Evolutionary conservation across 257 asterid genomes (phyloP).

Genomic region (Voacanga thouarsii): DNA sequence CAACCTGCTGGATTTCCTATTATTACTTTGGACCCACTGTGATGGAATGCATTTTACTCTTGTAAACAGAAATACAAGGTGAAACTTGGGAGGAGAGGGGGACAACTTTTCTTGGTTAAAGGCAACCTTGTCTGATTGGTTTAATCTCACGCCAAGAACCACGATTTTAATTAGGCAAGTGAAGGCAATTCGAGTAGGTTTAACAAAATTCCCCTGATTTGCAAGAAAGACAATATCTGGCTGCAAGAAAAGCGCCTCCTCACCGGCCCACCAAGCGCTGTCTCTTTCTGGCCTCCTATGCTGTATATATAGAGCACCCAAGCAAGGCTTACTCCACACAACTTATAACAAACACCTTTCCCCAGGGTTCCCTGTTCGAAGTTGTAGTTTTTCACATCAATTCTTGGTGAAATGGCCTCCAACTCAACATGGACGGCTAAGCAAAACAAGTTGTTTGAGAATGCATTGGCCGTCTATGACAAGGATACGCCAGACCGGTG

Average conservation of each 20-base stretch:
- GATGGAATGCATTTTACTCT: slow-evolving; percentile 16
- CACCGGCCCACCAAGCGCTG: slow-evolving; percentile 23
- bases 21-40: slow-evolving; percentile 16
- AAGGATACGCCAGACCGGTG: slow-evolving; percentile 51
- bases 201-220: not conserved
- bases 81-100: slow-evolving; percentile 10
- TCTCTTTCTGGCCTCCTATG: slow-evolving; percentile 6
- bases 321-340: slow-evolving; percentile 7
- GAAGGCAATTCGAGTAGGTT: not conserved
- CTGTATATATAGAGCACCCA: slow-evolving; percentile 32
- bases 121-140: slow-evolving; percentile 21
- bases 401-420: slow-evolving; percentile 31
- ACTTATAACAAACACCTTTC: not conserved
- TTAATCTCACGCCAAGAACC: slow-evolving; percentile 12
- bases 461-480: slow-evolving; percentile 55
- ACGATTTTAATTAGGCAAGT: not conserved
- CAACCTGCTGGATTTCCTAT: slow-evolving; percentile 19
- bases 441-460: slow-evolving; percentile 69
- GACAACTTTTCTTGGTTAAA: slow-evolving; percentile 22
- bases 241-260: slow-evolving; percentile 5
- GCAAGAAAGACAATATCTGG: slow-evolving; percentile 1
- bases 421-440: slow-evolving; percentile 45
- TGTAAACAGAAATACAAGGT: slow-evolving; percentile 8
- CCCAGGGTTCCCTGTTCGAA: not conserved
- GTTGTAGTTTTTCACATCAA: not conserved